A percentile compares a stretch with the other conserved stretches of the same genome.
phyloP scores from a whole-genome alignment of 768 basidiomycete genomes.

The Calocybe indica region DNA sequence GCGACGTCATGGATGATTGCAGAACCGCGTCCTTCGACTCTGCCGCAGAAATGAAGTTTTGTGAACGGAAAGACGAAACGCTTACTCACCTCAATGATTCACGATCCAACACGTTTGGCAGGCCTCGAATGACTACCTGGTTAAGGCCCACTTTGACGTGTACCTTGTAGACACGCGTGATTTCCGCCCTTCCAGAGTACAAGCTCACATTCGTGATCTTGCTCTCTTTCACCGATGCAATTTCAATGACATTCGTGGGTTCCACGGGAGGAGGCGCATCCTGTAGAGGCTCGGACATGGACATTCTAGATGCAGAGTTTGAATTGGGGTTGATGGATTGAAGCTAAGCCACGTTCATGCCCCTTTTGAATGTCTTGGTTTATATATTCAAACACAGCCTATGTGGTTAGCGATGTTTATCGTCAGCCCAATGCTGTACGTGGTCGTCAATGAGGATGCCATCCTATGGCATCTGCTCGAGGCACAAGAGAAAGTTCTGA shows the following conservation, averaged over 20 bases:
- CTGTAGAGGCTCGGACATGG: not conserved
- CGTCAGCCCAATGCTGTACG: no score
- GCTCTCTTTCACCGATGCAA: conserved; percentile 20
- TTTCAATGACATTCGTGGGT: conserved; percentile 13
- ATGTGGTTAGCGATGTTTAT: no score
- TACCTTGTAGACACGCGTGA: conserved; percentile 27
- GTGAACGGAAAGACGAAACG: not conserved
- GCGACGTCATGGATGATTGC: conserved; percentile 32
- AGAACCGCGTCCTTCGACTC: conserved; percentile 27
- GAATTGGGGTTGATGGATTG: not conserved
- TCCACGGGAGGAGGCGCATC: conserved; percentile 9
- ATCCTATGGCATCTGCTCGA: no score
- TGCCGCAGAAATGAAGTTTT: conserved; percentile 3
- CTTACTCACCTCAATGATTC: conserved; percentile 23
- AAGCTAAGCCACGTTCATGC: no score
- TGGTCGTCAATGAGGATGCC: no score
- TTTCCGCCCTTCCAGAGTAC: conserved; percentile 30
- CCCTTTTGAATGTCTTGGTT: no score
- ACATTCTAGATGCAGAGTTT: no score
- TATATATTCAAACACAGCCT: no score
- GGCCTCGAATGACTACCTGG: conserved; percentile 23
- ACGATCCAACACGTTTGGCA: conserved; percentile 22
- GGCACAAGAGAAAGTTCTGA: no score
- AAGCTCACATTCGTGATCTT: conserved; percentile 27
- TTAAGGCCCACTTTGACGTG: conserved; percentile 25